Conservation (phyloP, 2,329 filamentous ascomycete genomes). For the Ophiocordyceps polyrhachis-furcata region DNA sequence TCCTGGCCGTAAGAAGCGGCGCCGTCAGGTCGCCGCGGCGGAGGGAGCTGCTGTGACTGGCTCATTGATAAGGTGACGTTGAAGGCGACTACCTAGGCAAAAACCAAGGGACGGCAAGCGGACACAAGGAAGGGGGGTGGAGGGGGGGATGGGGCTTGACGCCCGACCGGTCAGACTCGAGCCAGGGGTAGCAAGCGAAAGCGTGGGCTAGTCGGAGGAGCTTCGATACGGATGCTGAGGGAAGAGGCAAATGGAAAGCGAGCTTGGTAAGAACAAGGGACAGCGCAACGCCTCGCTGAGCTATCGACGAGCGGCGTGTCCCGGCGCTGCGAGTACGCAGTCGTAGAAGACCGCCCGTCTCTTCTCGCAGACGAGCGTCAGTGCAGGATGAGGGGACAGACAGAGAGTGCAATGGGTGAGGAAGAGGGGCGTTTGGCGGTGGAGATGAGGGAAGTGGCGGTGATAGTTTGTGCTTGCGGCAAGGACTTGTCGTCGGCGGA, state of each 20-base stretch:
- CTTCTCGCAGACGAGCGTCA: neutral
- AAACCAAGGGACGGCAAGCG: neutral
- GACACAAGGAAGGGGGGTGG: neutral
- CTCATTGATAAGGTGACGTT: slow-evolving; percentile 11
- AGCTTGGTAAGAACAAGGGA: neutral
- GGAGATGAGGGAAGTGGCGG: neutral
- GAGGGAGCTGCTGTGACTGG: slow-evolving; percentile 21
- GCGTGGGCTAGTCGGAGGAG: neutral
- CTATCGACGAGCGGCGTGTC: neutral
- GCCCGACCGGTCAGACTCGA: neutral
- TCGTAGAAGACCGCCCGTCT: neutral
- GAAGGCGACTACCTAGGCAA: neutral
- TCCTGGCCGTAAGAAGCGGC: slow-evolving; percentile 18
- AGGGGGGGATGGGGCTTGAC: neutral
- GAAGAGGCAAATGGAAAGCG: neutral
- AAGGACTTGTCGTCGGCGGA: neutral
- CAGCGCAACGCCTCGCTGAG: neutral
- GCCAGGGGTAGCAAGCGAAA: neutral
- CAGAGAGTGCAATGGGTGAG: neutral
- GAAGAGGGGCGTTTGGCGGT: neutral
- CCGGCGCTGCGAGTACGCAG: neutral
- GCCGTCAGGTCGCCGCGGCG: slow-evolving; percentile 10
- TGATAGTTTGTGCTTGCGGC: neutral
- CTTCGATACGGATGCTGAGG: neutral
- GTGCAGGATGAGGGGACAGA: neutral